phyloP scores from a whole-genome alignment of 192 early-diverging fungal species.

The Backusella morwellensis region DNA sequence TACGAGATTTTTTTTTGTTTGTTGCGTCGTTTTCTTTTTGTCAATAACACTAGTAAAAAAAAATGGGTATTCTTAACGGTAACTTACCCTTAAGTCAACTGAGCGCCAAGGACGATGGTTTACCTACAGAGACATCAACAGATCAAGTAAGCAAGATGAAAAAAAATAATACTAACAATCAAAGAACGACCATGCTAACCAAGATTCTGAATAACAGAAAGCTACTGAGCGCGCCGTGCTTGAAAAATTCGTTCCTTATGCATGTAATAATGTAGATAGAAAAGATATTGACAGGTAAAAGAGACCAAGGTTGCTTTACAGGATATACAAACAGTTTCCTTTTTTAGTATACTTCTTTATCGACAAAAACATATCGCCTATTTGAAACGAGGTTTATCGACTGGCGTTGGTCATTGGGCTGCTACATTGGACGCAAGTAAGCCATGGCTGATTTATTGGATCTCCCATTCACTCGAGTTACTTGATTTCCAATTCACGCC shows the following conservation, averaged over 20 bases:
- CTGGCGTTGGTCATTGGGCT: slow-evolving; percentile 52
- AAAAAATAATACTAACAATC: slow-evolving; percentile 9
- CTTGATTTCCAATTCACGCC: slow-evolving; percentile 56
- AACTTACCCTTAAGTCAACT: slow-evolving; percentile 3
- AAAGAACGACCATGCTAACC: slow-evolving; percentile 8
- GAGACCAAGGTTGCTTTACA: background rate
- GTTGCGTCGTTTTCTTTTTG: slow-evolving; percentile 13
- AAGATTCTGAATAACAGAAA: slow-evolving; percentile 15
- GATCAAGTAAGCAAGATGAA: slow-evolving; percentile 40
- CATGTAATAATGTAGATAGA: slow-evolving; percentile 8
- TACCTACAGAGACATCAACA: slow-evolving; percentile 58
- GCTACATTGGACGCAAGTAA: slow-evolving; percentile 78
- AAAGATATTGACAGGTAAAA: slow-evolving; percentile 22
- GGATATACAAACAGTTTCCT: background rate
- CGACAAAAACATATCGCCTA: slow-evolving; percentile 59
- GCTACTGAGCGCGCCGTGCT: slow-evolving; percentile 26
- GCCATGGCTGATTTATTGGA: slow-evolving; percentile 95
- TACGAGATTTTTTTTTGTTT: background rate
- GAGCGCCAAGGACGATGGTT: slow-evolving; percentile 49
- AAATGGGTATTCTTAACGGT: slow-evolving; percentile 22
- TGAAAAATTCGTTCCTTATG: slow-evolving; percentile 21
- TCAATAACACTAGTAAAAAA: background rate
- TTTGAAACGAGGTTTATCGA: slow-evolving; percentile 43
- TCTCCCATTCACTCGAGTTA: slow-evolving; percentile 79
- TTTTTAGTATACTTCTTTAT: slow-evolving; percentile 43